Conservation (phyloP, 306 rosid species). For the Casuarina equisetifolia region DNA sequence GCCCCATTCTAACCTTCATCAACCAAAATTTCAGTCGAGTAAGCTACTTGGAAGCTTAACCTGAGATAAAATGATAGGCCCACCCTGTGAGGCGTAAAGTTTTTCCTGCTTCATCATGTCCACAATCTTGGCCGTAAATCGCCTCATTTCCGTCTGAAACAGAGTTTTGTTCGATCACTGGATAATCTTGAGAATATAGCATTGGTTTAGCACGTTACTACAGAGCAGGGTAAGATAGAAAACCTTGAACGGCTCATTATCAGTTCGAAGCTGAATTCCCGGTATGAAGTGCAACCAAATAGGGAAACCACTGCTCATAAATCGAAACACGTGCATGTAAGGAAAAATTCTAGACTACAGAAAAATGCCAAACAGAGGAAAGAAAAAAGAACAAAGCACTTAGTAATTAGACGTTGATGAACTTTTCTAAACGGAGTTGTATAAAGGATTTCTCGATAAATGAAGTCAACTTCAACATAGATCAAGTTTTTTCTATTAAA, state of each 20-base stretch:
- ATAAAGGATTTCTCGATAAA: too few relatives aligned
- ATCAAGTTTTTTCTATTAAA: too few relatives aligned
- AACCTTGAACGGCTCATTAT: constrained; percentile 84
- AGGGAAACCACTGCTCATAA: constrained; percentile 77
- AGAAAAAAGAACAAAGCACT: background rate
- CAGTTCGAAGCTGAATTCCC: constrained; percentile 73
- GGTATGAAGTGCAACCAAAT: constrained; percentile 86
- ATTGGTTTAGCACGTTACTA: constrained; percentile 1
- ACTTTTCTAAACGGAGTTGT: too few relatives aligned
- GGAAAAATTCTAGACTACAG: background rate
- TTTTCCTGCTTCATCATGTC: constrained; percentile 80
- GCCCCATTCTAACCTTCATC: background rate
- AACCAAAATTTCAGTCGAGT: background rate
- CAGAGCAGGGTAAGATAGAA: background rate
- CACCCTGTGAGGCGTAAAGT: constrained; percentile 90
- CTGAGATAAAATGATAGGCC: constrained; percentile 95
- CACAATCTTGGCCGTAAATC: constrained; percentile 80
- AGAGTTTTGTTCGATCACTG: constrained; percentile 8
- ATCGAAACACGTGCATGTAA: constrained; percentile 5
- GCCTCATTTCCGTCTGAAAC: constrained; percentile 83
- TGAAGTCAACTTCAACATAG: too few relatives aligned
- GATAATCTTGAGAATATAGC: background rate
- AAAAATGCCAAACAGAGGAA: background rate
- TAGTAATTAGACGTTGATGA: too few relatives aligned
- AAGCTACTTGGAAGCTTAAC: constrained; percentile 31